Evolutionary conservation across 1,284 basidiomycete genomes (phyloP).

Genomic region (Microbotryomycetes sp.): DNA sequence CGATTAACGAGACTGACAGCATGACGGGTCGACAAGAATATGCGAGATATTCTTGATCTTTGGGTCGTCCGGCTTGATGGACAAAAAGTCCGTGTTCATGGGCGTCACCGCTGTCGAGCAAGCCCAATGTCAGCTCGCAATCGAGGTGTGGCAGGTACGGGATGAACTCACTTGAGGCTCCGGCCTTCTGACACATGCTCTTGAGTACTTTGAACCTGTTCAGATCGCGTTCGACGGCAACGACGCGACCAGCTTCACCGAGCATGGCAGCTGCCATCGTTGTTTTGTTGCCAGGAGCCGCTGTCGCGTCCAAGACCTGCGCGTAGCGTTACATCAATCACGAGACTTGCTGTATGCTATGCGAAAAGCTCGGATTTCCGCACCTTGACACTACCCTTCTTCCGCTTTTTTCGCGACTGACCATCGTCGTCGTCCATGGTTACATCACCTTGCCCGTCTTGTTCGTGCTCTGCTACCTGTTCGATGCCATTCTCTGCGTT

Average conservation of each 20-base stretch:
- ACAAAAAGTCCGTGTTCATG: slow-evolving; percentile 69
- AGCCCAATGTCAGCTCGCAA: no score
- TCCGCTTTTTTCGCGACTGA: slow-evolving; percentile 6
- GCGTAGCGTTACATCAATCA: no score
- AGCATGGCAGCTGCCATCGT: slow-evolving; percentile 84
- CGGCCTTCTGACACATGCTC: slow-evolving; percentile 70
- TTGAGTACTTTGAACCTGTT: slow-evolving; percentile 70
- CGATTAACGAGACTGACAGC: slow-evolving; percentile 40
- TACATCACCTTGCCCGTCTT: slow-evolving; percentile 24
- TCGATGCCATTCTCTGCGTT: not conserved
- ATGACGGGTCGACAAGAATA: slow-evolving; percentile 86
- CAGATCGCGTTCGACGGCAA: slow-evolving; percentile 77
- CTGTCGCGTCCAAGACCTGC: slow-evolving; percentile 81
- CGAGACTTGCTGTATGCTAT: no score
- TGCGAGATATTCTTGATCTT: slow-evolving; percentile 64
- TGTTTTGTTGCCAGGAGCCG: slow-evolving; percentile 98
- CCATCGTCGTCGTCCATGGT: slow-evolving; percentile 37
- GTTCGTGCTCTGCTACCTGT: slow-evolving; percentile 3
- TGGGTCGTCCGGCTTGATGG: slow-evolving; percentile 56
- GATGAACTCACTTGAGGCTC: slow-evolving; percentile 52
- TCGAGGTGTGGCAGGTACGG: not conserved
- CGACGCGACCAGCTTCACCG: slow-evolving; percentile 70
- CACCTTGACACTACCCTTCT: slow-evolving; percentile 12
- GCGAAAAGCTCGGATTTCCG: no score
- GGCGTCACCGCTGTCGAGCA: slow-evolving; percentile 52